Percentiles rank a stretch among this genome's conserved stretches.
Conservation (phyloP, 2,329 filamentous ascomycete genomes). For the Penicillium sp. region DNA sequence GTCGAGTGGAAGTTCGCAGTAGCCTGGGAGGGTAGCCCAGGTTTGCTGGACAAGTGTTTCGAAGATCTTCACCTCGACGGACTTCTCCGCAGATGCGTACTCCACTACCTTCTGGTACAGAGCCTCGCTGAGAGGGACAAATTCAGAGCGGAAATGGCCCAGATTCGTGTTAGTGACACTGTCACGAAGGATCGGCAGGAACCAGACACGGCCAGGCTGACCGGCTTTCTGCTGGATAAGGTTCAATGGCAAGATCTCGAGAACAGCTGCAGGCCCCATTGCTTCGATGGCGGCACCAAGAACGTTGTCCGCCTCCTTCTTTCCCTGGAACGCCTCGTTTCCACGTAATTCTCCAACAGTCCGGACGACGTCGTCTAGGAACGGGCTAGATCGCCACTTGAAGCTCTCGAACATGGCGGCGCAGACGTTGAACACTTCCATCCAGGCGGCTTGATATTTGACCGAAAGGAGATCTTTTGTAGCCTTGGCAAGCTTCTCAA, state of each 20-base stretch:
- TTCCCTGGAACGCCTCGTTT: conserved; percentile 86
- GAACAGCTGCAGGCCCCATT: conserved; percentile 85
- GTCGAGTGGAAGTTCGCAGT: conserved; percentile 91
- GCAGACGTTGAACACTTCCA: conserved; percentile 89
- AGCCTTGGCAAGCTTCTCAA: conserved; percentile 76
- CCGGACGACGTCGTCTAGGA: conserved; percentile 75
- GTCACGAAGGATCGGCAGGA: conserved; percentile 88
- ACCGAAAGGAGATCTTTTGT: conserved; percentile 79
- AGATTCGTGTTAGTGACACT: conserved; percentile 87
- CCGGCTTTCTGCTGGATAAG: conserved; percentile 76
- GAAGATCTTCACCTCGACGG: conserved; percentile 96
- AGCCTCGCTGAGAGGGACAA: conserved; percentile 85
- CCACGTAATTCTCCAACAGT: conserved; percentile 84
- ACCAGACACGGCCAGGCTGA: conserved; percentile 87
- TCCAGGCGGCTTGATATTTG: conserved; percentile 92
- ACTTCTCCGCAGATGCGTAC: conserved; percentile 81
- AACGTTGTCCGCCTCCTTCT: conserved; percentile 92
- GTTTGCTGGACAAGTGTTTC: conserved; percentile 95
- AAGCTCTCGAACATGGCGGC: conserved; percentile 85
- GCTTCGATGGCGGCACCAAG: conserved; percentile 85
- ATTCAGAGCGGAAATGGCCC: conserved; percentile 80
- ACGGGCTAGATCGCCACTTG: conserved; percentile 81
- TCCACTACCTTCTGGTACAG: conserved; percentile 90
- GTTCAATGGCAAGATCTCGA: conserved; percentile 84
- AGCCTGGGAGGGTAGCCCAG: conserved; percentile 91